Evolutionary conservation across 1,284 basidiomycete species (phyloP).

Genomic region (Apiotrichum brassicae): DNA sequence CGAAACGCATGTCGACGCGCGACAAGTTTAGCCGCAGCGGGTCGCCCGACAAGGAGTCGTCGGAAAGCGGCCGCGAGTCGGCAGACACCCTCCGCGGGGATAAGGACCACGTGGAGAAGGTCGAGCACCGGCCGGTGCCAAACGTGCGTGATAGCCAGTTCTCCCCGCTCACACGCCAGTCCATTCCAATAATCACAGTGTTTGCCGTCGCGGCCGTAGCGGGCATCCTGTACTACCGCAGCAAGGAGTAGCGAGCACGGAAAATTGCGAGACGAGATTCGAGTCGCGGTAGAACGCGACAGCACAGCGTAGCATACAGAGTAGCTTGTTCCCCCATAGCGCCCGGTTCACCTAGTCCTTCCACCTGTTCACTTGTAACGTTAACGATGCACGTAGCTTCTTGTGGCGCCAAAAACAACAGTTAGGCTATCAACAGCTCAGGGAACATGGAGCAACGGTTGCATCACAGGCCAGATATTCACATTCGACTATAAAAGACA

Average conservation of each 20-base stretch:
- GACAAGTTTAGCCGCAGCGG: slow-evolving; percentile 2
- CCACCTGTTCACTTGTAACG: not conserved
- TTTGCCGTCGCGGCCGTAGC: slow-evolving; percentile 37
- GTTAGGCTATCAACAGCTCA: no score
- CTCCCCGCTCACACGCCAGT: slow-evolving; percentile 1
- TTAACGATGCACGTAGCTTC: not conserved
- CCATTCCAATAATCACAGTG: slow-evolving; percentile 33
- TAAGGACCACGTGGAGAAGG: slow-evolving; percentile 11
- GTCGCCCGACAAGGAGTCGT: slow-evolving; percentile 23
- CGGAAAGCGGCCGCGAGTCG: slow-evolving; percentile 37
- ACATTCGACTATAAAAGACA: not conserved
- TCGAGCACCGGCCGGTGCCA: slow-evolving; percentile 8
- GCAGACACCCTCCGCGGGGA: slow-evolving; percentile 36
- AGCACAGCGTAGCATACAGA: no score
- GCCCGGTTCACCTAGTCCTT: no score
- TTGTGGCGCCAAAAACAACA: not conserved
- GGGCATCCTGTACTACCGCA: slow-evolving; percentile 34
- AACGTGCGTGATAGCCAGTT: not conserved
- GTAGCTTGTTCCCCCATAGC: no score
- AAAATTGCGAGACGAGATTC: no score
- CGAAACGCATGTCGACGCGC: slow-evolving; percentile 1
- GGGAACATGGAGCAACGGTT: no score
- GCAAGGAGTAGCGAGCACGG: slow-evolving; percentile 18
- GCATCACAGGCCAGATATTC: not conserved
- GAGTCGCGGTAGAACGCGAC: no score